Percentiles rank a stretch among this genome's conserved stretches.
phyloP scores from a whole-genome alignment of 148 eudicot species.

The Amaranthus cruentus region DNA sequence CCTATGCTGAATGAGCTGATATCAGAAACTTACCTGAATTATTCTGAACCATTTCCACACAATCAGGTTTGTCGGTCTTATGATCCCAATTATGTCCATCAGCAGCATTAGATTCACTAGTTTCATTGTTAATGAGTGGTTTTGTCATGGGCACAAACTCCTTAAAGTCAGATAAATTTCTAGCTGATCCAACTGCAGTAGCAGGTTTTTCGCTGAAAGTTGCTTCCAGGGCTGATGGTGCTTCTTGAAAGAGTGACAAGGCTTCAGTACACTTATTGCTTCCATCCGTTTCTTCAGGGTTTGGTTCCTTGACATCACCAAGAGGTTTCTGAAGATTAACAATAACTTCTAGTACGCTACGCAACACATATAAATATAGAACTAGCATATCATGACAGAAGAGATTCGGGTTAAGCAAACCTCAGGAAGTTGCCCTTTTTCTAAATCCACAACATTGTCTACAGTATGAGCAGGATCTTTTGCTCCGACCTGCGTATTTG shows the following conservation, averaged over 20 bases:
- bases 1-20: slow-evolving; percentile 18
- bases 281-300: slow-evolving; percentile 25
- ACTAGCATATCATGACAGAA: slow-evolving; percentile 9
- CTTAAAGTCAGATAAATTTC: slow-evolving; percentile 33
- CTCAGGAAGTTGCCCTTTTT: slow-evolving; percentile 54
- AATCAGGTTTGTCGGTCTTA: slow-evolving; percentile 25
- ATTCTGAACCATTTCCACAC: slow-evolving; percentile 34
- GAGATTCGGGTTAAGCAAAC: slow-evolving; percentile 28
- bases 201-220: slow-evolving; percentile 34
- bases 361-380: background rate
- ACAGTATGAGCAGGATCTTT: slow-evolving; percentile 46
- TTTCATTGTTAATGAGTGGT: slow-evolving; percentile 26
- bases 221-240: slow-evolving; percentile 31
- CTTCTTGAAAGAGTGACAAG: slow-evolving; percentile 40
- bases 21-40: slow-evolving; percentile 32
- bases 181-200: slow-evolving; percentile 26
- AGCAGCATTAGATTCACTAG: slow-evolving; percentile 35
- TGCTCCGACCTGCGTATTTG: slow-evolving; percentile 38
- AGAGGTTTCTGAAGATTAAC: slow-evolving; percentile 41
- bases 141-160: slow-evolving; percentile 41
- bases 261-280: slow-evolving; percentile 39
- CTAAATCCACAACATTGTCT: slow-evolving; percentile 45
- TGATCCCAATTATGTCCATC: slow-evolving; percentile 31
- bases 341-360: background rate
- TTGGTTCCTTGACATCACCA: slow-evolving; percentile 36